Evolutionary conservation across 2,329 filamentous ascomycete genomes (phyloP).

Genomic region (Dactylellina haptotyla): DNA sequence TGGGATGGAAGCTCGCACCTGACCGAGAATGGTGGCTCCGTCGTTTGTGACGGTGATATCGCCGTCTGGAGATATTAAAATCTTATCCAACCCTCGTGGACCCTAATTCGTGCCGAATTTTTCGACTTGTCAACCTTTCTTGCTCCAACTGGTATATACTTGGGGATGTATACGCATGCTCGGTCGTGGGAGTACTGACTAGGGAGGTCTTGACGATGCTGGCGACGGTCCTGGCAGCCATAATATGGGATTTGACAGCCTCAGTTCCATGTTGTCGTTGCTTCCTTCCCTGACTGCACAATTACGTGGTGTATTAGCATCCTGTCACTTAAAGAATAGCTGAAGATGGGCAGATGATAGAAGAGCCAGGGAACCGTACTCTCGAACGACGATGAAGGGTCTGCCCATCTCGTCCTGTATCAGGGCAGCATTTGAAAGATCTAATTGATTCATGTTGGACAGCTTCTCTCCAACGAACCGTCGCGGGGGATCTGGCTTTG

Average conservation of each 20-base stretch:
- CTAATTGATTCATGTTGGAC: conserved; percentile 45
- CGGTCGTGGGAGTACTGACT: conserved; percentile 62
- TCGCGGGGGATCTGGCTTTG: conserved; percentile 16
- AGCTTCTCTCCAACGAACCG: conserved; percentile 25
- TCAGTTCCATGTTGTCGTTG: conserved; percentile 96
- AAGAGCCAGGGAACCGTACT: conserved; percentile 70
- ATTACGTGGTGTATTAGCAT: conserved; percentile 53
- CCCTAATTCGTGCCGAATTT: conserved; percentile 65
- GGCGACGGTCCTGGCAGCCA: conserved; percentile 93
- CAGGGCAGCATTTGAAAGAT: conserved; percentile 68
- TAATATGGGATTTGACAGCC: conserved; percentile 97
- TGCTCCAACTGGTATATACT: not conserved
- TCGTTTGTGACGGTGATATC: conserved; percentile 99
- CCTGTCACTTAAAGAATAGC: conserved; percentile 12
- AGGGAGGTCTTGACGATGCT: conserved; percentile 98
- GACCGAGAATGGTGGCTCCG: conserved; percentile 93
- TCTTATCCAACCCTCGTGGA: conserved; percentile 96
- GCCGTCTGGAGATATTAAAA: conserved; percentile 96
- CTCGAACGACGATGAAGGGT: conserved; percentile 97
- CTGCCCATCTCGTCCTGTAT: conserved; percentile 97
- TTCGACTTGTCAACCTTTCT: conserved; percentile 54
- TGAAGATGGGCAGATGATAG: not conserved
- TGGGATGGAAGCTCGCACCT: conserved; percentile 61
- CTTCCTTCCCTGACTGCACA: conserved; percentile 88
- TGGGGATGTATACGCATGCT: conserved; percentile 11